Percentiles rank a stretch among this genome's conserved stretches.
Conservation (phyloP, 805 yeast species). For the Ogataea populi-albae region DNA sequence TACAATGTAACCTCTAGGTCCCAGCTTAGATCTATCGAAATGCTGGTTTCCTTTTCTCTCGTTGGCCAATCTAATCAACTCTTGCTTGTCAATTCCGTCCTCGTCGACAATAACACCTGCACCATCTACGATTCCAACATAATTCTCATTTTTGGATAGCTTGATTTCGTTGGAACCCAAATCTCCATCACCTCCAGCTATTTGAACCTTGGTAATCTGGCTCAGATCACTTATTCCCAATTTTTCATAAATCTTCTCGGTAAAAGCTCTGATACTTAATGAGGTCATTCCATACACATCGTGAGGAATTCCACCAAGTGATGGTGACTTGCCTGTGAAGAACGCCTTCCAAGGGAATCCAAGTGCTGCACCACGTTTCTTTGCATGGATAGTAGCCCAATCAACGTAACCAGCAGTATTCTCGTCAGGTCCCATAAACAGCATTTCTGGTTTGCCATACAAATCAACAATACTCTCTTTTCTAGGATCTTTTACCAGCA, state of each 20-base stretch:
- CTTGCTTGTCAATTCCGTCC: constrained; percentile 77
- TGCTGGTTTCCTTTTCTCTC: constrained; percentile 70
- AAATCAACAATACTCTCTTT: constrained; percentile 84
- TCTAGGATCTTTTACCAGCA: constrained; percentile 67
- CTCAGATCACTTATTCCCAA: constrained; percentile 55
- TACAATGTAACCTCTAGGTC: constrained; percentile 75
- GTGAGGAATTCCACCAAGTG: constrained; percentile 96
- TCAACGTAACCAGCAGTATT: constrained; percentile 94
- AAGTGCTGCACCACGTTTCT: constrained; percentile 89
- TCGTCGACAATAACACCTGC: constrained; percentile 95
- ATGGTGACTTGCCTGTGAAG: constrained; percentile 92
- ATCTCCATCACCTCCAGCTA: constrained; percentile 99
- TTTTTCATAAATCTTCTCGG: constrained; percentile 82
- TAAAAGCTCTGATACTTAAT: constrained; percentile 87
- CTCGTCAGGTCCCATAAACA: constrained; percentile 99
- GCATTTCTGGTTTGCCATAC: constrained; percentile 79
- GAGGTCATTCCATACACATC: constrained; percentile 98
- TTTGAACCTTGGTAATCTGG: constrained; percentile 76
- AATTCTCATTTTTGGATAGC: constrained; percentile 76
- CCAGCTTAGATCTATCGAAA: constrained; percentile 65
- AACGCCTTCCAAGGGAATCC: constrained; percentile 81
- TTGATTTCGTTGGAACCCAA: constrained; percentile 93
- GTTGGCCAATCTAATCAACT: constrained; percentile 74
- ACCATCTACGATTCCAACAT: constrained; percentile 91
- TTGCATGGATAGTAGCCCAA: constrained; percentile 97